Percentiles rank a stretch among this genome's conserved stretches.
Evolutionary conservation across 2,329 filamentous ascomycete genomes (phyloP).

Genomic region (Diaporthe ilicicola): DNA sequence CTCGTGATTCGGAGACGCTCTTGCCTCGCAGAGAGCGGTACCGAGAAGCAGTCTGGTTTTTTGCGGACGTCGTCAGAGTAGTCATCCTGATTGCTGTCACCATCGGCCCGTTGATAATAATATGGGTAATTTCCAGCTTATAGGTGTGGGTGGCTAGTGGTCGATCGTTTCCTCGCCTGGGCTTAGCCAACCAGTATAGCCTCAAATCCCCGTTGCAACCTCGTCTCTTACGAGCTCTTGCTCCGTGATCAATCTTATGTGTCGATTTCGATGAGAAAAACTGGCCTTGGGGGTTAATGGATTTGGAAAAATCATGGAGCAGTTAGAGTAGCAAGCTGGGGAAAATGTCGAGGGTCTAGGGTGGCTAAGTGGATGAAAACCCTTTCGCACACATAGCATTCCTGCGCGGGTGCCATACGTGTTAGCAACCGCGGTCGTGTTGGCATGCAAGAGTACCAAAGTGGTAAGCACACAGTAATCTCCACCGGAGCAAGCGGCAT

Average conservation of each 20-base stretch:
- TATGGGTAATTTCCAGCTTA: slow-evolving; percentile 5
- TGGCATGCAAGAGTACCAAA: slow-evolving; percentile 27
- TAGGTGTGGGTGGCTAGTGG: slow-evolving; percentile 19
- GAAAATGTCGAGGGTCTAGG: slow-evolving; percentile 24
- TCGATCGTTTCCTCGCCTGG: slow-evolving; percentile 22
- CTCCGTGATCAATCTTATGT: neutral
- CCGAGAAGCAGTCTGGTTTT: slow-evolving; percentile 43
- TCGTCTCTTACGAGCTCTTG: slow-evolving; percentile 14
- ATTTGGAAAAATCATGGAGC: neutral
- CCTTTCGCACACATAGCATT: slow-evolving; percentile 26
- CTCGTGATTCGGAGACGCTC: slow-evolving; percentile 40
- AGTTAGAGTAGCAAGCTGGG: neutral
- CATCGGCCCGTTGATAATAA: neutral
- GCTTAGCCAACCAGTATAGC: slow-evolving; percentile 9
- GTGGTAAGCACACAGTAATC: slow-evolving; percentile 23
- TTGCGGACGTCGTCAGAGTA: slow-evolving; percentile 26
- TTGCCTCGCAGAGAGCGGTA: slow-evolving; percentile 45
- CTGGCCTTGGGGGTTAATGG: neutral
- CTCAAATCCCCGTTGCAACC: slow-evolving; percentile 13
- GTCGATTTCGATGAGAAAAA: neutral
- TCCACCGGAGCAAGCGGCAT: slow-evolving; percentile 7
- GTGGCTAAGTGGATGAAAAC: slow-evolving; percentile 26
- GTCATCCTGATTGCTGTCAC: neutral
- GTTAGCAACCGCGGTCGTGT: slow-evolving; percentile 23
- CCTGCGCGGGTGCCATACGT: slow-evolving; percentile 8